phyloP scores from a whole-genome alignment of 768 basidiomycete genomes.

The Nidula microcarpa region DNA sequence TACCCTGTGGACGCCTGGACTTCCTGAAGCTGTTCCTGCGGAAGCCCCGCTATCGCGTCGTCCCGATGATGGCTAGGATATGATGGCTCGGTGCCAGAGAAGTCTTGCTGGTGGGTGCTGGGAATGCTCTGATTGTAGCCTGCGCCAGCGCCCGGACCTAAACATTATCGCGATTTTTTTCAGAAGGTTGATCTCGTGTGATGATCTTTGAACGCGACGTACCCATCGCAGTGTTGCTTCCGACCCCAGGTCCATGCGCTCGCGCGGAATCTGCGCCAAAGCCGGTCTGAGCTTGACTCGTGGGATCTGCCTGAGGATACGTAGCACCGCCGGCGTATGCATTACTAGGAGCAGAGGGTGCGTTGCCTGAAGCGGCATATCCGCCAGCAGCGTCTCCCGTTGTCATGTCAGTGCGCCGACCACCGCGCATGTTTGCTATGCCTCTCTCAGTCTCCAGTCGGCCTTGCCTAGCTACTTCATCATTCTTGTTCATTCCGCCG shows the following conservation, averaged over 20 bases:
- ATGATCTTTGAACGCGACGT: no score
- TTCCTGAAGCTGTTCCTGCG: slow-evolving; percentile 9
- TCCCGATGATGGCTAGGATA: slow-evolving; percentile 19
- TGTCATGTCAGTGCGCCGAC: no score
- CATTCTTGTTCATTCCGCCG: slow-evolving; percentile 22
- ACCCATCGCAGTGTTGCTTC: no score
- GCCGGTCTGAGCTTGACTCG: no score
- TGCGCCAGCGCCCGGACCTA: neutral
- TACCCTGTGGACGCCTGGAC: slow-evolving; percentile 2
- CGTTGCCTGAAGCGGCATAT: neutral
- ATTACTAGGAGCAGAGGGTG: neutral
- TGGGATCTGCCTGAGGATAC: no score
- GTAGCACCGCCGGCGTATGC: no score
- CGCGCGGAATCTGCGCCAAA: no score
- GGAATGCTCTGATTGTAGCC: neutral
- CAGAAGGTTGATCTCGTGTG: no score
- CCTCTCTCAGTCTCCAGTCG: slow-evolving; percentile 37
- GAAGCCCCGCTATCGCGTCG: slow-evolving; percentile 14
- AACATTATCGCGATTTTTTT: no score
- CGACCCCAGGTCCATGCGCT: no score
- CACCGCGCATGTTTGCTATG: slow-evolving; percentile 22
- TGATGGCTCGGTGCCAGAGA: neutral
- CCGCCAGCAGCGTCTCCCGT: neutral
- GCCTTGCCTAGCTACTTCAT: slow-evolving; percentile 32
- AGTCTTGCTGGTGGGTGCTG: neutral